Percentiles rank a stretch among this genome's conserved stretches.
Evolutionary conservation across 2,329 filamentous ascomycete species (phyloP).

Genomic region (Penicillium concentricum): DNA sequence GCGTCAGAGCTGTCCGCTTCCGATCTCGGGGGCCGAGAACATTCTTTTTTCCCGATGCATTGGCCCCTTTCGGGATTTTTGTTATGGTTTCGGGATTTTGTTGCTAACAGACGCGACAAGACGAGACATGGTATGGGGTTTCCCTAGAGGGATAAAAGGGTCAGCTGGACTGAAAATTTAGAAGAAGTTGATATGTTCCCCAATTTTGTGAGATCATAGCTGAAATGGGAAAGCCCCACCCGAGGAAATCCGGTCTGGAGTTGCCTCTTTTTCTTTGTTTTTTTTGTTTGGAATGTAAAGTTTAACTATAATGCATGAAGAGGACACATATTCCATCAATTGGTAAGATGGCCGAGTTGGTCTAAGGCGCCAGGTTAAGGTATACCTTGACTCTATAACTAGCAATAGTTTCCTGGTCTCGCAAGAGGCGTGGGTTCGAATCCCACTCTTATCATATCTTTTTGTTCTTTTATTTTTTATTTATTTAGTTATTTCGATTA

Average conservation of each 20-base stretch:
- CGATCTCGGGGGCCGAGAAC: slow-evolving; percentile 4
- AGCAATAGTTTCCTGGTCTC: slow-evolving; percentile 13
- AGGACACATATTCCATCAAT: fast-evolving
- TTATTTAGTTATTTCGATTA: background rate
- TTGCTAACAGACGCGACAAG: background rate
- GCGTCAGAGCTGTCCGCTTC: slow-evolving; percentile 2
- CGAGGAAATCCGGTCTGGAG: background rate
- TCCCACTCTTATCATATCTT: slow-evolving; percentile 9
- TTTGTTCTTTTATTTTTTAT: background rate
- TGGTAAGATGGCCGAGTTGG: slow-evolving; percentile 40
- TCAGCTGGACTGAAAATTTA: background rate
- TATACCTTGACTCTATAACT: slow-evolving; percentile 22
- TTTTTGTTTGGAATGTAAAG: background rate
- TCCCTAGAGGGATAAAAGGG: background rate
- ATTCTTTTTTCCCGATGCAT: background rate
- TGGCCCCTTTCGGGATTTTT: background rate
- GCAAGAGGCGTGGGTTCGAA: slow-evolving; percentile 13
- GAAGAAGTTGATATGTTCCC: background rate
- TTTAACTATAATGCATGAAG: fast-evolving
- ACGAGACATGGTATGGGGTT: background rate
- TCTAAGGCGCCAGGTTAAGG: slow-evolving; percentile 38
- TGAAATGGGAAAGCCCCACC: slow-evolving; percentile 4
- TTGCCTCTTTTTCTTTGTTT: background rate
- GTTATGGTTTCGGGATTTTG: background rate
- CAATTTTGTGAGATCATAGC: background rate